Conservation (phyloP, 768 basidiomycete species). For the Boletus fagicola region DNA sequence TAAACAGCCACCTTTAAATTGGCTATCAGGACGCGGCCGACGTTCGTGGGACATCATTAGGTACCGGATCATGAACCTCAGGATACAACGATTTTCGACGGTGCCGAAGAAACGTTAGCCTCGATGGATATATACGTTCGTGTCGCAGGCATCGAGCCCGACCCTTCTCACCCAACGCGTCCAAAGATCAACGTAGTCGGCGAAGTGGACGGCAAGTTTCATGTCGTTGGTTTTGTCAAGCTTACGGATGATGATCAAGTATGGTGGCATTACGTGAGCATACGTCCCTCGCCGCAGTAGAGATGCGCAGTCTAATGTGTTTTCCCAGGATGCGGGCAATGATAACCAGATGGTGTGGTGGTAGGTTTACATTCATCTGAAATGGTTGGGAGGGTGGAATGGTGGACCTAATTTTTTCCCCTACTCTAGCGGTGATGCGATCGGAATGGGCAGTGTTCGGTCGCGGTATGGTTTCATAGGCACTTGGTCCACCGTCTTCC, state of each 20-base stretch:
- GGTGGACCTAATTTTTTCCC: not conserved
- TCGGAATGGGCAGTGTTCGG: constrained; percentile 60
- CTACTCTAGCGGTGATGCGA: constrained; percentile 50
- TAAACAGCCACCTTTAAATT: not conserved
- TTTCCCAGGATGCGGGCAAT: constrained; percentile 49
- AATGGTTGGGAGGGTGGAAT: not conserved
- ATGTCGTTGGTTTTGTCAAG: constrained; percentile 52
- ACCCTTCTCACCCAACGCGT: constrained; percentile 47
- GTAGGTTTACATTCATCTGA: constrained; percentile 32
- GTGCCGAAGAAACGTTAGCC: constrained; percentile 50
- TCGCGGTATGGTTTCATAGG: constrained; percentile 61
- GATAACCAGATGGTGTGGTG: constrained; percentile 54
- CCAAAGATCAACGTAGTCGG: constrained; percentile 57
- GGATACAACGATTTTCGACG: constrained; percentile 50
- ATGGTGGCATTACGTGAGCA: constrained; percentile 62
- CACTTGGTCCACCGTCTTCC: constrained; percentile 48
- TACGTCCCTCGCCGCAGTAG: not conserved
- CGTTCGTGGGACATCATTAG: constrained; percentile 15
- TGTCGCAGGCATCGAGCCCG: constrained; percentile 40
- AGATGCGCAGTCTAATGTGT: constrained; percentile 1
- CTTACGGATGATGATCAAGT: constrained; percentile 58
- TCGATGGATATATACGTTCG: constrained; percentile 46
- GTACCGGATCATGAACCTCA: constrained; percentile 33
- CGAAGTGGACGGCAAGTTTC: constrained; percentile 46
- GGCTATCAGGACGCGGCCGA: not conserved